Evolutionary conservation across 192 early-diverging fungal genomes (phyloP).

Genomic region (Gryganskiella cystojenkinii): DNA sequence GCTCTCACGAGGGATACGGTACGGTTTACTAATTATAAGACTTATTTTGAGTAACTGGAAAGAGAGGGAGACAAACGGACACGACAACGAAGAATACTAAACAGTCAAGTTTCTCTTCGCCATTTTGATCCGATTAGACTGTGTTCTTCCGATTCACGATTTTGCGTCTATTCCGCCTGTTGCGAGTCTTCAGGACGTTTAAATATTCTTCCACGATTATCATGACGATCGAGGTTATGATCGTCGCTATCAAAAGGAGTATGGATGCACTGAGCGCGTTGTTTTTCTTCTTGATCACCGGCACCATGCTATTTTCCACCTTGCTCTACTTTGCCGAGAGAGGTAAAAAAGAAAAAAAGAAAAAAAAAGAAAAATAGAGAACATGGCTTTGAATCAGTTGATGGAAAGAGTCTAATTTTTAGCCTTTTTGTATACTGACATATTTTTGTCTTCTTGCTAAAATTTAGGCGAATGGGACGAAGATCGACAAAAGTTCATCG

Average conservation of each 20-base stretch:
- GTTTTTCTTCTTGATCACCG: conserved; percentile 76
- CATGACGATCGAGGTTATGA: conserved; percentile 84
- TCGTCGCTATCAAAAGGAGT: conserved; percentile 76
- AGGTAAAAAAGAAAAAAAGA: conserved; percentile 43
- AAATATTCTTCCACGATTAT: conserved; percentile 82
- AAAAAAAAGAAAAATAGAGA: neutral
- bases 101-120: conserved; percentile 41
- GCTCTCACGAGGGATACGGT: conserved; percentile 71
- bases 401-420: neutral
- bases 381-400: neutral
- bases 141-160: conserved; percentile 85
- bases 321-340: conserved; percentile 86
- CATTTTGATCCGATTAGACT: conserved; percentile 52
- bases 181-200: conserved; percentile 83
- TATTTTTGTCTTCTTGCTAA: neutral
- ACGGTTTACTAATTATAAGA: conserved; percentile 16
- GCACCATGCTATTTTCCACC: conserved; percentile 75
- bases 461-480: conserved; percentile 74
- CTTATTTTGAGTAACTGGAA: neutral
- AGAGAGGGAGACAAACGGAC: neutral
- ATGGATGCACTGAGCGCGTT: conserved; percentile 76
- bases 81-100: conserved; percentile 47
- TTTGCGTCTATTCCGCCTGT: conserved; percentile 74
- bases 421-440: neutral
- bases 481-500: conserved; percentile 71